Base-by-base conservation (phyloP, 2,329 filamentous ascomycete species). In the Huntiella moniliformis region DNA sequence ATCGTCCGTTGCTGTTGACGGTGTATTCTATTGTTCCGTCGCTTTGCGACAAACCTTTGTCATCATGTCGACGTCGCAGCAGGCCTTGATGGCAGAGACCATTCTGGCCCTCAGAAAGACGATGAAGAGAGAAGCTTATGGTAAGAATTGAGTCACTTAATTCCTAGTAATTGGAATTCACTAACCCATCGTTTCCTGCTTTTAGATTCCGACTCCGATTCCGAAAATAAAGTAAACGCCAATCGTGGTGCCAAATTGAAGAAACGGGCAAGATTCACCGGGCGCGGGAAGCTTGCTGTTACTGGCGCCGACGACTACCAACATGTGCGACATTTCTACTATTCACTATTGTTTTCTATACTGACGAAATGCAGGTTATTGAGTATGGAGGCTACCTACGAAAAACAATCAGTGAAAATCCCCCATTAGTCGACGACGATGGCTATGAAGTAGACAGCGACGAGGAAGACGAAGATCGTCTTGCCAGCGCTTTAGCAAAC, bases 201-300 rank as follows among this genome's bases (percentile, higher is more conserved):
- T 47, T 35, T 61, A 86, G 82, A 84, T 51, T 83, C 78, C 54
- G 82, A 87, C 42, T 83, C 80, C 49, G 83, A 88, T 60, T 76
- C 77, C 50, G 72, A 75, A 46, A 77, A 85, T 54, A 70, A 77
- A 50, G 68, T 72, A 54, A 73, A 72, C 54, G 79, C 76, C 48
- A 86, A 86, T 60, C 77, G 82, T 56, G 81, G 80, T 51, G 75
- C 84, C 60, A 88, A 87, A 59, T 67, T 88, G 39, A 83, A 86
- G 66, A 81, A 76, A 59, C 72, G 75, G 54, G 77, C 82, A 38
- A 71, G 75, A 53, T 82, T 82, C 57, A 72, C 81, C 39, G 77
- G 74, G 54, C 69, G 77, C 56, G 81, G 81, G 49, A 76, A 79
- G 55, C 66, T 86, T 51, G 74, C 79, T 38, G 70, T 74, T 18